These are phyloP conservation scores for Boletus edulis DNA, from an alignment of 768 basidiomycete species.

Conservation along the genomic window DNA sequence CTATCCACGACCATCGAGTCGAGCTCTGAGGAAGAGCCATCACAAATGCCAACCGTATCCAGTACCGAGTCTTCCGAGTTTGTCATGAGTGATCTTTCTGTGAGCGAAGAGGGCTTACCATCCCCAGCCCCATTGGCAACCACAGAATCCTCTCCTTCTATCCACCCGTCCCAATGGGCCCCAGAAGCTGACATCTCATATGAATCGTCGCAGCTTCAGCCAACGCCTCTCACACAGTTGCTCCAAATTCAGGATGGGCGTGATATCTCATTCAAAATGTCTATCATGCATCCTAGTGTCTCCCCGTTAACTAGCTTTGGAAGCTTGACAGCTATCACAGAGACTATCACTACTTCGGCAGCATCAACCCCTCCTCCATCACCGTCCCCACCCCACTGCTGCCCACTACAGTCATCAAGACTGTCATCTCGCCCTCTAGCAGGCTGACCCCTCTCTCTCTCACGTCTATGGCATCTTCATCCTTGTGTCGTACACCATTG, in stretches of 20 bases:
- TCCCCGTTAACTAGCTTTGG: slow-evolving; percentile 33
- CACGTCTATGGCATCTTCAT: slow-evolving; percentile 29
- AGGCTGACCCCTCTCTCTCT: slow-evolving; percentile 30
- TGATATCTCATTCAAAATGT: slow-evolving; percentile 73
- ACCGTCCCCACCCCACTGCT: not conserved
- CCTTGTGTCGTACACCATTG: slow-evolving; percentile 38
- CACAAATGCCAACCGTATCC: slow-evolving; percentile 37
- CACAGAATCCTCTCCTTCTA: slow-evolving; percentile 38
- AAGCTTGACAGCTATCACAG: slow-evolving; percentile 35
- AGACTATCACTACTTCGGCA: slow-evolving; percentile 28
- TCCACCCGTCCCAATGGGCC: slow-evolving; percentile 53
- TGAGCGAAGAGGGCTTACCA: slow-evolving; percentile 29
- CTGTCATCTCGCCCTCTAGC: slow-evolving; percentile 33
- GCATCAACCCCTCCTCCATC: slow-evolving; percentile 4
- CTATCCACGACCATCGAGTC: slow-evolving; percentile 31
- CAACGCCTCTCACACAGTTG: slow-evolving; percentile 62
- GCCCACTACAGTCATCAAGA: slow-evolving; percentile 20
- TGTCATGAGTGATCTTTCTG: slow-evolving; percentile 24
- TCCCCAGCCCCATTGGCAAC: slow-evolving; percentile 34
- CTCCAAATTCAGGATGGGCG: slow-evolving; percentile 52
- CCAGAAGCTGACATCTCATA: slow-evolving; percentile 66
- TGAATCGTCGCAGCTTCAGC: slow-evolving; percentile 70
- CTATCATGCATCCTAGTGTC: slow-evolving; percentile 63
- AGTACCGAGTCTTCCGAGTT: slow-evolving; percentile 41
- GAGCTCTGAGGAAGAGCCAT: slow-evolving; percentile 29